Evolutionary conservation across 1,284 basidiomycete genomes (phyloP), one percentile per base, ranked within the genome.

Genomic region (Cystobasidium slooffiae): DNA sequence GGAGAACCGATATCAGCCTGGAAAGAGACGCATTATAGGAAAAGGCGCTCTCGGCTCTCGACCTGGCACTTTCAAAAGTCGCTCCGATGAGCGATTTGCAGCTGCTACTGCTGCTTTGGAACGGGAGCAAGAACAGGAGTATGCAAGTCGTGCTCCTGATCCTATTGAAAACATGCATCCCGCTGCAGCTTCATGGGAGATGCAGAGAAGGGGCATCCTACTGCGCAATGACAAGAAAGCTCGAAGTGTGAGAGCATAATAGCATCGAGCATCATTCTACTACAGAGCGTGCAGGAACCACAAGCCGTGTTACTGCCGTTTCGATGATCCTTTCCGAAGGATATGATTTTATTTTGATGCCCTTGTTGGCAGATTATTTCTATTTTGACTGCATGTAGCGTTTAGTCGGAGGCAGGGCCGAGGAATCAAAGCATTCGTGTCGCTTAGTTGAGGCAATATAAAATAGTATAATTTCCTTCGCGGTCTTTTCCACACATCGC

Each of bases 11-110:
- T 47, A 20, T 47, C 61, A 52, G 47, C 51, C 47, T 53, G 47
- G 49, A 14, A 51, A 51, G 31, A 31, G 44, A 9, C 49, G 64
- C 22, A 16, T 66, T 41, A 52, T 53, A 7, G 64, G 64, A n/a
- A 52, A 31, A 55, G 64, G 64, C 44, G 64, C 64, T 49, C 51
- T 66, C 6, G 64, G 64, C 1, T 52, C 49, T 18, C 47, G 51
- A 47, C 41, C 64, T 10, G 64, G 64, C 8, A 53, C 49, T 14
- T 66, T 46, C 51, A 37, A 66, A 47, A 66, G 64, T 16, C 49
- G 51, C n/a, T 66, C 64, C 7, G 64, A 66, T 53, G 49, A 55
- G n/a, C 64, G 64, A 6, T 66, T 66, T 22, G 64, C 64, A 39
- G 64, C 64, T 9, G 64, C 64, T 53, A 66, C 64, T 20, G 64